Base-by-base conservation (phyloP, 2,329 filamentous ascomycete genomes). In the Echinosphaeria canescens region DNA sequence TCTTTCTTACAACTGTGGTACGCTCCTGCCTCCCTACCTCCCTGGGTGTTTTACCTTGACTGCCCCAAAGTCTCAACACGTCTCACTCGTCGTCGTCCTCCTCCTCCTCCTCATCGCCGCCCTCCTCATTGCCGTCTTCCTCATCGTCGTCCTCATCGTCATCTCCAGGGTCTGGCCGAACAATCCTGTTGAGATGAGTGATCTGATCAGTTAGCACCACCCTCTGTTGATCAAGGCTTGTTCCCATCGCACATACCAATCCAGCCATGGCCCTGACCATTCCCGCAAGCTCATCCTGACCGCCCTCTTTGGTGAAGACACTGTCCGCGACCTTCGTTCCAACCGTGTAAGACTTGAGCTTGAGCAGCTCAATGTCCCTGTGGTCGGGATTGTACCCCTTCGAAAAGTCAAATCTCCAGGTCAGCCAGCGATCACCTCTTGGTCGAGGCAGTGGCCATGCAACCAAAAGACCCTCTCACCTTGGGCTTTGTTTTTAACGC, bases 321-420 rank as follows among this genome's bases (percentile, higher is more conserved):
- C 57, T 48, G 38, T 84, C 80, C 10, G 58, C 44, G 19, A 92
- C 48, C 41, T 68, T 67, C 31, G 58, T 69, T 19, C 68, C 61
- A 13, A 90, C 49, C 0, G 75, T 84, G 44, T 75, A 92, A 45
- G 73, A 88, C 32, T 71, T 64, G 41, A 93, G 57, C 38, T 81
- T 75, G 29, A 92, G 57, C 27, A 93, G 59, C 29, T 72, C 68
- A 39, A 92, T 82, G 37, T 92, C 75, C 23, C 63, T 54, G 42
- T 92, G 78, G 30, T 78, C 70, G 13, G 62, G 59, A 24, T 66
- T 54, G 42, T 76, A 90, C 25, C 76, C 80, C 23, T 25, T 14
- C 13, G 10, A 5, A n/a, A n/a, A n/a, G n/a, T n/a, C n/a, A n/a
- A n/a, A n/a, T 13, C 13, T 8, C 13, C 9, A 7, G 12, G 6